These are phyloP conservation scores for Solanum rostratum DNA, from an alignment of 257 asterid genomes.

Conservation along the genomic window DNA sequence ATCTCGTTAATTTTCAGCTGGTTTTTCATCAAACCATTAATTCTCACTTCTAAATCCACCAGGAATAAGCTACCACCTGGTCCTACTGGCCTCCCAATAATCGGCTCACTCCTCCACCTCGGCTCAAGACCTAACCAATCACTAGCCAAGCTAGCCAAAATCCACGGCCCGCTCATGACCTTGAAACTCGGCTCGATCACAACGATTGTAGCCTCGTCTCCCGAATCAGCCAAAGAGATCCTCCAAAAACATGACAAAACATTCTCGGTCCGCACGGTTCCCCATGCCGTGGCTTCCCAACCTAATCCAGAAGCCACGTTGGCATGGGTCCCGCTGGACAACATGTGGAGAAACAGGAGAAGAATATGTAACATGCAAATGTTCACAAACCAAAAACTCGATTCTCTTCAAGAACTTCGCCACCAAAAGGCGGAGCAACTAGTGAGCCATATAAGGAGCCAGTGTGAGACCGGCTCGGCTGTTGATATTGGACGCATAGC, in stretches of 20 bases:
- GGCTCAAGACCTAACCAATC: not conserved
- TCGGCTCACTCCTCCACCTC: not conserved
- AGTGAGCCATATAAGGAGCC: not conserved
- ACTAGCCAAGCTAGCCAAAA: not conserved
- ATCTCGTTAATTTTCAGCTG: not conserved
- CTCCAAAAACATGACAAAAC: not conserved
- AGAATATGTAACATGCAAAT: not conserved
- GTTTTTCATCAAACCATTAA: not conserved
- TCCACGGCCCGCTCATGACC: constrained; percentile 4
- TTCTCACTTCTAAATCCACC: not conserved
- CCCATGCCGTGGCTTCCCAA: not conserved
- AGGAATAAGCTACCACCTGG: not conserved
- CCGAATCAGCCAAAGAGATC: not conserved
- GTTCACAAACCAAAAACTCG: not conserved
- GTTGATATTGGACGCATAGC: not conserved
- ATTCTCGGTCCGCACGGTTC: not conserved
- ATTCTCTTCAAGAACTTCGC: not conserved
- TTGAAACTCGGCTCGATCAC: not conserved
- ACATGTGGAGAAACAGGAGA: not conserved
- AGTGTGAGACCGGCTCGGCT: not conserved
- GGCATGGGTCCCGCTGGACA: not conserved
- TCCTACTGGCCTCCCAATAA: not conserved
- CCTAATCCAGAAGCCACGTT: not conserved
- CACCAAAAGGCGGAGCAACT: not conserved
- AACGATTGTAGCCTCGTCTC: not conserved